Conservation (phyloP, 208 protist species). For the Angomonas deanei region DNA sequence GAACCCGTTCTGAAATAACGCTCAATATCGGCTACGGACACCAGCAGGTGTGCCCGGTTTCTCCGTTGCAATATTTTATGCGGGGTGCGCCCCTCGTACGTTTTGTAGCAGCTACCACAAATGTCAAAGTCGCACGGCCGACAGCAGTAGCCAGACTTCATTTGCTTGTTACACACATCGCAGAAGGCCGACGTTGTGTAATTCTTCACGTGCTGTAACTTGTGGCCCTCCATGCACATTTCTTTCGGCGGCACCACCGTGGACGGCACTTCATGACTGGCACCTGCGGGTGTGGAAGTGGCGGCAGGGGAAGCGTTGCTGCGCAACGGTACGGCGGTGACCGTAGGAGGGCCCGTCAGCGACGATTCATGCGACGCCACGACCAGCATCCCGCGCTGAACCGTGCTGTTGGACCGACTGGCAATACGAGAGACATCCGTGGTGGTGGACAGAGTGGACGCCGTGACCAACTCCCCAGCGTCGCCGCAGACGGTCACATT, state of each 20-base stretch:
- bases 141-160: constrained; percentile 37
- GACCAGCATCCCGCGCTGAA: not conserved
- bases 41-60: constrained; percentile 63
- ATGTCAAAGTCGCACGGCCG: constrained; percentile 51
- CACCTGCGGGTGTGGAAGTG: not conserved
- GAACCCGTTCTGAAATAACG: constrained; percentile 76
- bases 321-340: not conserved
- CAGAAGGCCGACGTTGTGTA: constrained; percentile 18
- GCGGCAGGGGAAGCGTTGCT: not conserved
- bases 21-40: constrained; percentile 74
- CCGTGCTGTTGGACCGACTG: not conserved
- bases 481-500: constrained; percentile 41
- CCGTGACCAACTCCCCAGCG: not conserved
- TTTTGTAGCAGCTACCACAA: constrained; percentile 36
- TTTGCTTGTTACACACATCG: constrained; percentile 26
- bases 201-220: constrained; percentile 16
- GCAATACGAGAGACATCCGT: not conserved
- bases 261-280: constrained; percentile 5
- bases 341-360: not conserved
- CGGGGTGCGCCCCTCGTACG: constrained; percentile 19
- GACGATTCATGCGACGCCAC: not conserved
- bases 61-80: not conserved
- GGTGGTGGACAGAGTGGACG: not conserved
- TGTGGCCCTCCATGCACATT: constrained; percentile 59
- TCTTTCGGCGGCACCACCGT: constrained; percentile 18